These are phyloP conservation scores for Mycosphaerella sp. DNA, from an alignment of 2,329 filamentous ascomycete genomes.

Conservation along the genomic window DNA sequence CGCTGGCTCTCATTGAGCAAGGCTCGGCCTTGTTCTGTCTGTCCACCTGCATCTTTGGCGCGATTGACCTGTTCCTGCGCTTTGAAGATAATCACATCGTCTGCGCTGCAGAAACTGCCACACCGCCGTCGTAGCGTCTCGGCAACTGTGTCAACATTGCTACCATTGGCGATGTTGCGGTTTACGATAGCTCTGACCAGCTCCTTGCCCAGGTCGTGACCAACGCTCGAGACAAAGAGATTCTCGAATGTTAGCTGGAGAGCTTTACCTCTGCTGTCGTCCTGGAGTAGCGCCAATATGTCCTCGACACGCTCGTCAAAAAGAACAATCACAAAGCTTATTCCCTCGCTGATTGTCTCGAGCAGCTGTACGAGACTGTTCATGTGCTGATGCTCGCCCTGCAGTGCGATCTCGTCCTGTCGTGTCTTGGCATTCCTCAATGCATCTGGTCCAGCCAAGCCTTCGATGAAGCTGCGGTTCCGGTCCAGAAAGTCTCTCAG, in stretches of 20 bases:
- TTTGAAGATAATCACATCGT: slow-evolving; percentile 98
- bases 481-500: slow-evolving; percentile 74
- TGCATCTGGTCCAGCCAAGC: slow-evolving; percentile 83
- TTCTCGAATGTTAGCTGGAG: slow-evolving; percentile 77
- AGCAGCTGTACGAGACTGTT: slow-evolving; percentile 80
- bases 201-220: slow-evolving; percentile 85
- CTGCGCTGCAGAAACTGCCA: slow-evolving; percentile 93
- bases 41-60: slow-evolving; percentile 69
- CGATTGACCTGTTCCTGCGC: slow-evolving; percentile 91
- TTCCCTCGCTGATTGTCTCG: slow-evolving; percentile 87
- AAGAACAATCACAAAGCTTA: slow-evolving; percentile 89
- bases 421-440: slow-evolving; percentile 70
- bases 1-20: slow-evolving; percentile 82
- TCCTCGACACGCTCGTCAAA: slow-evolving; percentile 92
- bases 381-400: slow-evolving; percentile 89
- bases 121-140: slow-evolving; percentile 88
- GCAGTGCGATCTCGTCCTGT: slow-evolving; percentile 84
- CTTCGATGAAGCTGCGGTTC: slow-evolving; percentile 91
- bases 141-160: slow-evolving; percentile 94
- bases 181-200: slow-evolving; percentile 98
- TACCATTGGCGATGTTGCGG: slow-evolving; percentile 91
- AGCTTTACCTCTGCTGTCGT: slow-evolving; percentile 61
- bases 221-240: slow-evolving; percentile 71
- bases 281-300: slow-evolving; percentile 71
- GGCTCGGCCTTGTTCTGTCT: slow-evolving; percentile 68